These are phyloP conservation scores for Arctostaphylos glauca DNA, from an alignment of 148 eudicot genomes.

Conservation along the genomic window DNA sequence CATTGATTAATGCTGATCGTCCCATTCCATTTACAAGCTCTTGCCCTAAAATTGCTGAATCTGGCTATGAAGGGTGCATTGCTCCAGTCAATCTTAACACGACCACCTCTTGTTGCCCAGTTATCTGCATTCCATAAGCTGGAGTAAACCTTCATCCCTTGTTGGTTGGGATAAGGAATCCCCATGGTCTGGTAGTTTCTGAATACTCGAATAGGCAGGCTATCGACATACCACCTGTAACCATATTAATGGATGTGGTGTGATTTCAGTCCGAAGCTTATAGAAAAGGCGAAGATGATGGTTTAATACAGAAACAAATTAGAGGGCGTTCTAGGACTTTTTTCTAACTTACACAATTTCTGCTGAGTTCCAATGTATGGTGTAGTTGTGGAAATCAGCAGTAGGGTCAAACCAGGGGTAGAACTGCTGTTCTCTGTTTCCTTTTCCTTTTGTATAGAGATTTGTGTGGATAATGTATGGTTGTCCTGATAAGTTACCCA, in stretches of 20 bases:
- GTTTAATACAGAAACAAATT: neutral
- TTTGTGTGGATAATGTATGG: slow-evolving; percentile 78
- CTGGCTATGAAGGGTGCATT: slow-evolving; percentile 47
- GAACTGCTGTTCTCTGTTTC: slow-evolving; percentile 67
- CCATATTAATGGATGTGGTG: neutral
- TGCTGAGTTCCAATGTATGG: slow-evolving; percentile 25
- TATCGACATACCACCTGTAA: slow-evolving; percentile 66
- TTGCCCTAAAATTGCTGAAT: slow-evolving; percentile 33
- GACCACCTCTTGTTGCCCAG: slow-evolving; percentile 77
- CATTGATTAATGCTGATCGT: slow-evolving; percentile 39
- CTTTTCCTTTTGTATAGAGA: slow-evolving; percentile 54
- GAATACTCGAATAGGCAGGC: slow-evolving; percentile 58
- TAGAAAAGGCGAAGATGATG: neutral
- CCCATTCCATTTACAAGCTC: slow-evolving; percentile 54
- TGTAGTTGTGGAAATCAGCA: slow-evolving; percentile 25
- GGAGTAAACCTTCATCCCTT: slow-evolving; percentile 46
- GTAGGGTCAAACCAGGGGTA: slow-evolving; percentile 56
- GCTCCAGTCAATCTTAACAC: slow-evolving; percentile 53
- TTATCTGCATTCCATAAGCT: slow-evolving; percentile 73
- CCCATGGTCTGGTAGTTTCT: slow-evolving; percentile 49
- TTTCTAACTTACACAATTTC: slow-evolving; percentile 18
- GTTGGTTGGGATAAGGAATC: slow-evolving; percentile 49
- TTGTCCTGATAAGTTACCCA: slow-evolving; percentile 61
- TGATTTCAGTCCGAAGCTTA: neutral
- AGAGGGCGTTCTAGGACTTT: neutral